Conservation (phyloP, 2,329 filamentous ascomycete species). For the Venturia effusa region DNA sequence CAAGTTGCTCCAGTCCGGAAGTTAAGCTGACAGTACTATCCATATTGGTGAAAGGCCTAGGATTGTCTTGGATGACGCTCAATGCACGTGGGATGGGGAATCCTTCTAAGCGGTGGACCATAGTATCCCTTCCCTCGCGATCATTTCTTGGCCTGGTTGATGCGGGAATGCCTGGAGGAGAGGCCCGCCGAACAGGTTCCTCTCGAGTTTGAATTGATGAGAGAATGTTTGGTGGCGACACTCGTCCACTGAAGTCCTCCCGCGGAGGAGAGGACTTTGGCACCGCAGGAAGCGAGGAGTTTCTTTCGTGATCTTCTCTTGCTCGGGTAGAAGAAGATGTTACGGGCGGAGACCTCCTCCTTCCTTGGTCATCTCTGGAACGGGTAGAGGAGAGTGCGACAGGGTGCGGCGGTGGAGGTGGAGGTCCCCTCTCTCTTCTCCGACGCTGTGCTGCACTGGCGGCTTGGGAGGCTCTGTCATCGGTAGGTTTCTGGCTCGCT, state of each 20-base stretch:
- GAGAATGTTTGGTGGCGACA: background rate
- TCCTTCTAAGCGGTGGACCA: background rate
- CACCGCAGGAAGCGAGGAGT: background rate
- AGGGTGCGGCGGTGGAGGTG: background rate
- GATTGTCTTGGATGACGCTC: background rate
- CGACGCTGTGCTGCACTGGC: conserved; percentile 1
- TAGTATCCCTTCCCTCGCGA: background rate
- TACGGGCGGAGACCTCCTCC: background rate
- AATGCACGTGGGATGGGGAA: background rate
- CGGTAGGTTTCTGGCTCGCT: background rate
- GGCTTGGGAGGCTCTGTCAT: background rate
- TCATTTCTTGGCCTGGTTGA: background rate
- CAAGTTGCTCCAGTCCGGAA: background rate
- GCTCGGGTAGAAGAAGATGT: background rate
- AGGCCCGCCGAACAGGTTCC: background rate
- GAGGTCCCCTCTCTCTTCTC: background rate
- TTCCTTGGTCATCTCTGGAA: background rate
- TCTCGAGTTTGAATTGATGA: background rate
- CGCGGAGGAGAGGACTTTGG: background rate
- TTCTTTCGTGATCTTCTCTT: background rate
- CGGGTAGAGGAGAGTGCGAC: background rate
- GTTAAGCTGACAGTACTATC: background rate
- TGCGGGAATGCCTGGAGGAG: background rate
- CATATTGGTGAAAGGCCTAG: background rate
- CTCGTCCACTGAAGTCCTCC: background rate